Conservation (phyloP, 176 grass and related monocot species). For the Oryza meridionalis region DNA sequence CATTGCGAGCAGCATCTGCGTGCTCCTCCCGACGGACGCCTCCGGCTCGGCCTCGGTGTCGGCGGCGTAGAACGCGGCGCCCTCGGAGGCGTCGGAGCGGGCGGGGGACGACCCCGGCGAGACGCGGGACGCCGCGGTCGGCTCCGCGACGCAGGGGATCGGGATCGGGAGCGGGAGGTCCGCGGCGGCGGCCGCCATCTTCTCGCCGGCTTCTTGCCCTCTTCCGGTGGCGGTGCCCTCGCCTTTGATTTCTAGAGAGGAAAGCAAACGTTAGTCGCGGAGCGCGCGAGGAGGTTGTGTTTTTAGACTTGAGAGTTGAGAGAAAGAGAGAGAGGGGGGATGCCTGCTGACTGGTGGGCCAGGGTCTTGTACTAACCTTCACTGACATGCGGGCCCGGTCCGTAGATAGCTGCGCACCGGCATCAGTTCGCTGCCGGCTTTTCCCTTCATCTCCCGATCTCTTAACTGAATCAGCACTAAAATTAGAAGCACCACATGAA, state of each 20-base stretch:
- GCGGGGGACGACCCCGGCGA: conserved; percentile 50
- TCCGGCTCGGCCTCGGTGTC: conserved; percentile 29
- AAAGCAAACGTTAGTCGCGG: conserved; percentile 1
- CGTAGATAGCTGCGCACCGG: not conserved
- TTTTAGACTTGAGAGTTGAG: not conserved
- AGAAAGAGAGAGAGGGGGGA: no score
- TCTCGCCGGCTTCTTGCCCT: conserved; percentile 44
- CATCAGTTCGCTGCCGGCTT: not conserved
- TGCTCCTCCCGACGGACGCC: conserved; percentile 54
- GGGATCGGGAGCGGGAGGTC: conserved; percentile 39
- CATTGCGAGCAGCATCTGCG: conserved; percentile 65
- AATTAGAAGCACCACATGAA: not conserved
- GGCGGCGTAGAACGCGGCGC: conserved; percentile 36
- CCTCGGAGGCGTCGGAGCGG: conserved; percentile 49
- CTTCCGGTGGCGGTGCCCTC: not conserved
- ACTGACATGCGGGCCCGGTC: not conserved
- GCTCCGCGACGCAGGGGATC: conserved; percentile 50
- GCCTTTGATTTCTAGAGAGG: not conserved
- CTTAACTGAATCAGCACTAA: not conserved
- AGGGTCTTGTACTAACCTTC: not conserved
- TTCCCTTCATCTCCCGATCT: not conserved
- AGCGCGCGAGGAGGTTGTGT: conserved; percentile 10
- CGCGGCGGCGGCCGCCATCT: conserved; percentile 47
- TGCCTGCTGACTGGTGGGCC: conserved; percentile 22
- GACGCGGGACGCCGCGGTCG: conserved; percentile 45